Percentiles rank a stretch among this genome's conserved stretches.
Evolutionary conservation across 2,329 filamentous ascomycete species (phyloP).

Genomic region (Fusarium caatingaense): DNA sequence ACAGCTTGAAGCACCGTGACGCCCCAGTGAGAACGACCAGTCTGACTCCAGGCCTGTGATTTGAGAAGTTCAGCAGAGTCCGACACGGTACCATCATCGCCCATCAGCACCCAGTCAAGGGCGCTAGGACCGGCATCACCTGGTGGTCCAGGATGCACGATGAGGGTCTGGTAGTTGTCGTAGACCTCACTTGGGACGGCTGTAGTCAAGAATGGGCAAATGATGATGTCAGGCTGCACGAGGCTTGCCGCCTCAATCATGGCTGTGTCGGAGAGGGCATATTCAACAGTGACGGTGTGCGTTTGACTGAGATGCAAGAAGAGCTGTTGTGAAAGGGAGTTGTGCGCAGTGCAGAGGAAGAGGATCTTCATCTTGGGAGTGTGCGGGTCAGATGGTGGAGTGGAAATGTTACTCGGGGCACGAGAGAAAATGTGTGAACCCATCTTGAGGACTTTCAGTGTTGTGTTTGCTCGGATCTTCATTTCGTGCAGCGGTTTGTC

Average conservation of each 20-base stretch:
- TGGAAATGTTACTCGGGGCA: not conserved
- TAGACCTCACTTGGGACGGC: constrained; percentile 23
- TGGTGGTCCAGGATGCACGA: constrained; percentile 29
- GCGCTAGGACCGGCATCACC: constrained; percentile 33
- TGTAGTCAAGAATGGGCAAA: constrained; percentile 29
- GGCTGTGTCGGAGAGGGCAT: constrained; percentile 29
- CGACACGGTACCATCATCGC: constrained; percentile 21
- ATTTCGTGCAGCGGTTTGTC: not conserved
- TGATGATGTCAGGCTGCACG: constrained; percentile 22
- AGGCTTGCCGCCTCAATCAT: constrained; percentile 28
- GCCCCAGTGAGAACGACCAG: constrained; percentile 32
- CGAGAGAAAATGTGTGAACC: not conserved
- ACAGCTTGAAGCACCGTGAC: constrained; percentile 34
- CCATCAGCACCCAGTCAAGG: constrained; percentile 32
- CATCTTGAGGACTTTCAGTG: not conserved
- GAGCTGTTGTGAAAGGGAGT: constrained; percentile 33
- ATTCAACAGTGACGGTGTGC: constrained; percentile 24
- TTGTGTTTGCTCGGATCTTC: not conserved
- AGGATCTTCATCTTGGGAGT: constrained; percentile 29
- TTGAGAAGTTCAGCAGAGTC: constrained; percentile 24
- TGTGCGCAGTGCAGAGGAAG: constrained; percentile 34
- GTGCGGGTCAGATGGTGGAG: not conserved
- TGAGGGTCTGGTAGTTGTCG: constrained; percentile 27
- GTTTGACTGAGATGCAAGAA: constrained; percentile 18
- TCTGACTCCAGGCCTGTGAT: constrained; percentile 17